Evolutionary conservation across 306 rosid genomes (phyloP), one percentile per base, ranked within the genome.

Genomic region (Cyamopsis tetragonoloba): DNA sequence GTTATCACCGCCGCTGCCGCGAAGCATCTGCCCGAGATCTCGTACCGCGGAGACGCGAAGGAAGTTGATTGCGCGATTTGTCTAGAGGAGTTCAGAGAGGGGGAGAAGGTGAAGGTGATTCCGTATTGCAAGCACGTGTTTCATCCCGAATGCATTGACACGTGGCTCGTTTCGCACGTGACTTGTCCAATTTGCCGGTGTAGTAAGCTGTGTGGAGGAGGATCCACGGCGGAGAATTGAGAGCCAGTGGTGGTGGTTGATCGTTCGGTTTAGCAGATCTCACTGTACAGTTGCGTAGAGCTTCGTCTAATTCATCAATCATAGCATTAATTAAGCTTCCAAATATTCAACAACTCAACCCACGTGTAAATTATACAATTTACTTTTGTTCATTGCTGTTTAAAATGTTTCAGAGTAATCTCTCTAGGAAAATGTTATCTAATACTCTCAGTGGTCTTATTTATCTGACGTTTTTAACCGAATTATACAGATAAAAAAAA

Each of bases 81-180:
- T 8, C 62, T 87, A 31, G 71, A 63, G 27, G 88, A 76, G 71
- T 72, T 78, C 1, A 34, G 30, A 18, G 80, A 24, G 1, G 56
- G 74, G 0, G 85, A 85, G 4, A 7, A 8, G 23, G 77, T 85
- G 14, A 82, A 85, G 70, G 38, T 71, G 66, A 61, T 83, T 0
- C 84, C 86, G 13, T 18, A 62, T 50, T 88, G 91, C 11, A 28
- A 6, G 62, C 95, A 88, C 81, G 82, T 76, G 86, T 88, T 82
- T 46, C 95, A 88, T 30, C 66, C 75, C 0, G 7, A 59, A 0
- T 85, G 95, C 17, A 56, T 87, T 7, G 87, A 88, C 79, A 51
- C 55, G 73, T 87, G 95, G 90, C 85, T 87, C 0, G 6, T 13
- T 4, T 19, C 62, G 17, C 88, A 83, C 66, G 75, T 83, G 77